Percentiles rank a stretch among this genome's conserved stretches.
These are phyloP conservation scores for Acacia acuminata DNA, from an alignment of 306 rosid species.

Conservation along the genomic window DNA sequence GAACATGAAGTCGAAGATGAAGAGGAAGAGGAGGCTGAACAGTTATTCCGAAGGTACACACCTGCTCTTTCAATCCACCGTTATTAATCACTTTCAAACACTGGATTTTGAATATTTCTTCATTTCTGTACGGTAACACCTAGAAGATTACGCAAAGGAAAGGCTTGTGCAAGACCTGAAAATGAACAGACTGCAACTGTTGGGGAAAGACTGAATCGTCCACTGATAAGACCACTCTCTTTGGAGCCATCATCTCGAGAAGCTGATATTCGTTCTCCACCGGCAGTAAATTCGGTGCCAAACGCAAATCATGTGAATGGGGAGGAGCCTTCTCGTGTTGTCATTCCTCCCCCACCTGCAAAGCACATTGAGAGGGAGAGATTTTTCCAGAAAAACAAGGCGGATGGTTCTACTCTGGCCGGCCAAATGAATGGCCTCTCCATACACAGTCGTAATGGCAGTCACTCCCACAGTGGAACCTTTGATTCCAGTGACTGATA, in stretches of 20 bases:
- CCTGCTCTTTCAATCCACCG: conserved; percentile 2
- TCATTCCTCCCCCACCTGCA: conserved; percentile 92
- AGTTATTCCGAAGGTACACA: conserved; percentile 73
- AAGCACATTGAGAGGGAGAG: conserved; percentile 84
- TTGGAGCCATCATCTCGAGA: conserved; percentile 46
- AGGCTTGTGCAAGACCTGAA: conserved; percentile 80
- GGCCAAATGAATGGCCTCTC: conserved; percentile 79
- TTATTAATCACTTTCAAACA: conserved; percentile 9
- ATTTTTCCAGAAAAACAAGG: conserved; percentile 74
- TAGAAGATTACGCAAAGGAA: conserved; percentile 86
- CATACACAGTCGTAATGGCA: conserved; percentile 70
- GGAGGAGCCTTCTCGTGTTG: conserved; percentile 40
- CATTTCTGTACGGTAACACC: background rate
- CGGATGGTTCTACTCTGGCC: conserved; percentile 58
- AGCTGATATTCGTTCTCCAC: conserved; percentile 35
- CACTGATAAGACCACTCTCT: conserved; percentile 67
- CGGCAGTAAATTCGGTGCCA: conserved; percentile 33
- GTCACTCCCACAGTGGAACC: conserved; percentile 90
- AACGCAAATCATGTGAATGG: conserved; percentile 29
- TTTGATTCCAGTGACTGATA: conserved; percentile 73
- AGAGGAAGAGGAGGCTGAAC: conserved; percentile 82
- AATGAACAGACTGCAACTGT: conserved; percentile 60
- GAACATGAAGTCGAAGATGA: conserved; percentile 47
- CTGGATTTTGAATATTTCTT: conserved; percentile 22
- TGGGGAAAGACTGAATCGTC: conserved; percentile 81